phyloP scores from a whole-genome alignment of 2,329 filamentous ascomycete genomes.

The Tolypocladium paradoxum region DNA sequence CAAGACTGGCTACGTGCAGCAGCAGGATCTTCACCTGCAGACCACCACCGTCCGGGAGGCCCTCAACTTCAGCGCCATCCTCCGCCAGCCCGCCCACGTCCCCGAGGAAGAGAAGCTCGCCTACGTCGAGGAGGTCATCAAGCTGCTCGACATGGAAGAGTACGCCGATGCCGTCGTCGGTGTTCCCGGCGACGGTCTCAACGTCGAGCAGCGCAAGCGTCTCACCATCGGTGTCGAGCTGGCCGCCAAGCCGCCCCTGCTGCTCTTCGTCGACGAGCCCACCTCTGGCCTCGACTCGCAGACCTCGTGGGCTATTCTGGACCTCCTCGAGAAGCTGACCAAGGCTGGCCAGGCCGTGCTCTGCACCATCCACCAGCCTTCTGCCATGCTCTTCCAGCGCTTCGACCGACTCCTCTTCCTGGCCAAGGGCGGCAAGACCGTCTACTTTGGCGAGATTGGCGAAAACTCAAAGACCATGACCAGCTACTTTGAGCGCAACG shows the following conservation, averaged over 20 bases:
- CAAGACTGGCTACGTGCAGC: constrained; percentile 85
- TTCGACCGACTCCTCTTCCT: constrained; percentile 77
- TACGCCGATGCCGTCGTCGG: constrained; percentile 88
- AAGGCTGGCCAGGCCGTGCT: constrained; percentile 85
- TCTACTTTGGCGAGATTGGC: constrained; percentile 76
- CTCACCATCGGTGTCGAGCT: constrained; percentile 95
- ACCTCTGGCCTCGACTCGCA: constrained; percentile 90
- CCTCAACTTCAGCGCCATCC: constrained; percentile 71
- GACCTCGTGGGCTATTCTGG: constrained; percentile 85
- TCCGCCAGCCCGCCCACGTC: constrained; percentile 72
- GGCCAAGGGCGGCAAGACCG: constrained; percentile 62
- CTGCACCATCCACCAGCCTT: constrained; percentile 98
- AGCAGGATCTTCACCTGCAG: constrained; percentile 79
- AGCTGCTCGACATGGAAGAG: constrained; percentile 78
- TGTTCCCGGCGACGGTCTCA: constrained; percentile 77
- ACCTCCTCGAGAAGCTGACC: constrained; percentile 79
- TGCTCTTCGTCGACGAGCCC: constrained; percentile 90
- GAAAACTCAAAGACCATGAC: constrained; percentile 57
- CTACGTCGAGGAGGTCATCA: constrained; percentile 86
- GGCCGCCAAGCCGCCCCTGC: constrained; percentile 77
- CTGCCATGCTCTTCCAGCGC: constrained; percentile 85
- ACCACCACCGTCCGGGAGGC: constrained; percentile 85
- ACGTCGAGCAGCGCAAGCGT: constrained; percentile 60
- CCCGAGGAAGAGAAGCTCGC: constrained; percentile 66
- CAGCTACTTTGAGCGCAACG: constrained; percentile 66